These are phyloP conservation scores for Silybum marianum DNA, from an alignment of 129 eudicot genomes.

Conservation along the genomic window DNA sequence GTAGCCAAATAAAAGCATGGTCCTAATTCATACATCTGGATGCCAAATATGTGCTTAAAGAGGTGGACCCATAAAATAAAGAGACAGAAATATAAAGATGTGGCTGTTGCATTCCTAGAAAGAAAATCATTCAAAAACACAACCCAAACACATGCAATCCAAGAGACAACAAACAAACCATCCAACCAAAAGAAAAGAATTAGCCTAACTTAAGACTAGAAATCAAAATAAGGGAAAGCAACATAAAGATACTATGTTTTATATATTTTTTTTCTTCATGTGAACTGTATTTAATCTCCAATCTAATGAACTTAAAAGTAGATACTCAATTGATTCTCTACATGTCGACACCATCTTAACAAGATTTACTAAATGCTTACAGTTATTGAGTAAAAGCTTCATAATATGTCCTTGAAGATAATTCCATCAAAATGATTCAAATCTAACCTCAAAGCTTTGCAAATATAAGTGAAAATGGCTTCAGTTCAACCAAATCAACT, in stretches of 20 bases:
- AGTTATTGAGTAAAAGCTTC: neutral
- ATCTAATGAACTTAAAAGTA: slow-evolving; percentile 5
- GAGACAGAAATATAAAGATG: slow-evolving; percentile 43
- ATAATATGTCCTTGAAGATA: neutral
- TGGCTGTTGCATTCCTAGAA: slow-evolving; percentile 41
- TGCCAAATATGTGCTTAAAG: slow-evolving; percentile 35
- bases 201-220: slow-evolving; percentile 24
- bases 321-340: neutral
- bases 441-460: neutral
- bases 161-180: slow-evolving; percentile 24
- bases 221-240: slow-evolving; percentile 14
- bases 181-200: slow-evolving; percentile 23
- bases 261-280: neutral
- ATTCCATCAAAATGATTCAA: neutral
- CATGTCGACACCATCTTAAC: neutral
- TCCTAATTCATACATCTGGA: slow-evolving; percentile 43
- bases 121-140: slow-evolving; percentile 34
- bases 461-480: neutral
- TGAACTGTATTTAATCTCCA: neutral
- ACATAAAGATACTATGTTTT: neutral
- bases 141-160: slow-evolving; percentile 46
- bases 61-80: slow-evolving; percentile 39
- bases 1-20: slow-evolving; percentile 37
- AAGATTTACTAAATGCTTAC: neutral
- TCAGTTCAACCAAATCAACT: neutral